Conservation (phyloP, 1,284 basidiomycete genomes). For the Marasmius oreades region DNA sequence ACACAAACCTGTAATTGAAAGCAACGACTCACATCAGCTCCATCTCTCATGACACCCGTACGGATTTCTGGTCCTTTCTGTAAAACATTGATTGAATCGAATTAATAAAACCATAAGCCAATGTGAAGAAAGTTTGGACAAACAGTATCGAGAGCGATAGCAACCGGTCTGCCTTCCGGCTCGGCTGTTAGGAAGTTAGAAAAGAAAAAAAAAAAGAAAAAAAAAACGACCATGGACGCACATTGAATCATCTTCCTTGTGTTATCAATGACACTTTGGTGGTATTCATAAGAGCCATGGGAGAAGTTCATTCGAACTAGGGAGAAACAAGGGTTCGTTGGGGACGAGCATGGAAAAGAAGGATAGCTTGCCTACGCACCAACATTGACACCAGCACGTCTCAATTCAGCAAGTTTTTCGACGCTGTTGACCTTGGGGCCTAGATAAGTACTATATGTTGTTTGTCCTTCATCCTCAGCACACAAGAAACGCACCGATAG, state of each 20-base stretch:
- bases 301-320: constrained; percentile 98
- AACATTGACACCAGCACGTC: constrained; percentile 91
- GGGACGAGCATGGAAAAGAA: constrained; percentile 3
- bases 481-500: constrained; percentile 66
- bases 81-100: constrained; percentile 14
- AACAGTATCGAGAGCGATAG: constrained; percentile 97
- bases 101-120: constrained; percentile 9
- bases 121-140: constrained; percentile 24
- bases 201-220: background rate
- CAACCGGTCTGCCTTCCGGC: constrained; percentile 83
- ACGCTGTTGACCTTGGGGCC: constrained; percentile 90
- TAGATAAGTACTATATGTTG: constrained; percentile 27
- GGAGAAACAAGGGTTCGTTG: constrained; percentile 10
- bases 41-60: constrained; percentile 90
- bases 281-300: constrained; percentile 94
- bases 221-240: constrained; percentile 31
- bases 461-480: constrained; percentile 3
- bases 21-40: constrained; percentile 66
- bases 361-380: constrained; percentile 52
- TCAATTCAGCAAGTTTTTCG: constrained; percentile 80
- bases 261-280: constrained; percentile 97
- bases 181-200: constrained; percentile 37
- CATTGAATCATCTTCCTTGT: constrained; percentile 80
- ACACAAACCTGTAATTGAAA: constrained; percentile 8
- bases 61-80: constrained; percentile 99